A percentile compares a stretch with the other conserved stretches of the same genome.
Evolutionary conservation across 2,329 filamentous ascomycete species (phyloP).

Genomic region (Aspergillus terreus): DNA sequence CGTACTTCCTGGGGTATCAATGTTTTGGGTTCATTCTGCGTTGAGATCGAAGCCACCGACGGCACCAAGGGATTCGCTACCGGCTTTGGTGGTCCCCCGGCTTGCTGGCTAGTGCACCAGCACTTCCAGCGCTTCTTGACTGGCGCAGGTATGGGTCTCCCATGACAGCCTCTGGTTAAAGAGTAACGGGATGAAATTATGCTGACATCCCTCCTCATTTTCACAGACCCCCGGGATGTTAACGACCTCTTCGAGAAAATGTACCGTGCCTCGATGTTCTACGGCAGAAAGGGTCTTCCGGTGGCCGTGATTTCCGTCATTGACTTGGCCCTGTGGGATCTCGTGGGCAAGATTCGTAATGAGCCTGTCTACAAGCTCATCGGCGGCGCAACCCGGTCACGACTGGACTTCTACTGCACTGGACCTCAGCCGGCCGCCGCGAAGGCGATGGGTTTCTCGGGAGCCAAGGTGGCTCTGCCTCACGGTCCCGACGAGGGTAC

Average conservation of each 20-base stretch:
- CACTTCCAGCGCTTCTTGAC: conserved; percentile 92
- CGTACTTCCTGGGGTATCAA: conserved; percentile 95
- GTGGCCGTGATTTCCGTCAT: conserved; percentile 92
- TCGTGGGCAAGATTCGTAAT: conserved; percentile 83
- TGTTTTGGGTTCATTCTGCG: conserved; percentile 84
- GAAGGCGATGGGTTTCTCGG: conserved; percentile 83
- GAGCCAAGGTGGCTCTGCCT: conserved; percentile 83
- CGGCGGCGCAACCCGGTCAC: conserved; percentile 79
- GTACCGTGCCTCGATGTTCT: conserved; percentile 96
- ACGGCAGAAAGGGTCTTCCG: conserved; percentile 86
- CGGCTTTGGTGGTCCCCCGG: conserved; percentile 87
- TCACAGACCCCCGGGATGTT: conserved; percentile 75
- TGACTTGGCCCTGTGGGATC: conserved; percentile 88
- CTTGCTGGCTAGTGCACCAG: conserved; percentile 89
- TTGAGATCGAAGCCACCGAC: conserved; percentile 84
- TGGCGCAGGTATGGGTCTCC: conserved; percentile 56
- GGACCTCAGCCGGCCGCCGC: conserved; percentile 78
- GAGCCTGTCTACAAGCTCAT: conserved; percentile 95
- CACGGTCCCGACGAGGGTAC: conserved; percentile 86
- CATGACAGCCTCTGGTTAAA: not conserved
- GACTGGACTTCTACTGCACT: conserved; percentile 90
- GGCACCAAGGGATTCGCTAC: conserved; percentile 93
- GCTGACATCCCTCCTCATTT: not conserved
- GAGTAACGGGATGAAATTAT: not conserved
- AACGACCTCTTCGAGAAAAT: conserved; percentile 94